Conservation (phyloP, 2,329 filamentous ascomycete species). For the Stenocarpella maydis region DNA sequence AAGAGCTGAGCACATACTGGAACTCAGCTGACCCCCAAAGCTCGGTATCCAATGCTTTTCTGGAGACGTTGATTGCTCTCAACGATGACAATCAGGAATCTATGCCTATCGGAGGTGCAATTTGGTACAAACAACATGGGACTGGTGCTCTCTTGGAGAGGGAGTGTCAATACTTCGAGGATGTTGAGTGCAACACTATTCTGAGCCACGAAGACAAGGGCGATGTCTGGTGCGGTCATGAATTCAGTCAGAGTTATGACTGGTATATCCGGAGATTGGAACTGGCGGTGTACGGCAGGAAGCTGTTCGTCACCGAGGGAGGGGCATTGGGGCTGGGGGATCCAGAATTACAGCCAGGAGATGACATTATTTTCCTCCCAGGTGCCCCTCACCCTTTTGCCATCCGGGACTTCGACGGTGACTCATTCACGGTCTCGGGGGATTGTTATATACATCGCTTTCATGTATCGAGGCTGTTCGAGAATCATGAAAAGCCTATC, state of each 20-base stretch:
- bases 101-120: not conserved
- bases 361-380: constrained; percentile 26
- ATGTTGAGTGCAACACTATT: not conserved
- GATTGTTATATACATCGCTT: not conserved
- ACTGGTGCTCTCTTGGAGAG: not conserved
- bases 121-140: not conserved
- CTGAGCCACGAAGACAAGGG: not conserved
- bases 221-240: not conserved
- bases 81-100: not conserved
- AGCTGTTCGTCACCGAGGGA: constrained; percentile 15
- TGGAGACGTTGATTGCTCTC: not conserved
- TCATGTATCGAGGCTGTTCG: not conserved
- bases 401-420: not conserved
- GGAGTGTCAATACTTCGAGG: not conserved
- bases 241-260: not conserved
- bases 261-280: not conserved
- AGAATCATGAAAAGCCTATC: not conserved
- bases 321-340: constrained; percentile 3
- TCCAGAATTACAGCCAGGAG: constrained; percentile 40
- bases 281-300: not conserved
- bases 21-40: not conserved
- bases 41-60: not conserved
- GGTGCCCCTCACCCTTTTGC: constrained; percentile 14
- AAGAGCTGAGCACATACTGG: not conserved
- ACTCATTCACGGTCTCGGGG: not conserved